Percentiles rank a stretch among this genome's conserved stretches.
These are phyloP conservation scores for Biscutella laevigata DNA, from an alignment of 441 rosid species.

Conservation along the genomic window DNA sequence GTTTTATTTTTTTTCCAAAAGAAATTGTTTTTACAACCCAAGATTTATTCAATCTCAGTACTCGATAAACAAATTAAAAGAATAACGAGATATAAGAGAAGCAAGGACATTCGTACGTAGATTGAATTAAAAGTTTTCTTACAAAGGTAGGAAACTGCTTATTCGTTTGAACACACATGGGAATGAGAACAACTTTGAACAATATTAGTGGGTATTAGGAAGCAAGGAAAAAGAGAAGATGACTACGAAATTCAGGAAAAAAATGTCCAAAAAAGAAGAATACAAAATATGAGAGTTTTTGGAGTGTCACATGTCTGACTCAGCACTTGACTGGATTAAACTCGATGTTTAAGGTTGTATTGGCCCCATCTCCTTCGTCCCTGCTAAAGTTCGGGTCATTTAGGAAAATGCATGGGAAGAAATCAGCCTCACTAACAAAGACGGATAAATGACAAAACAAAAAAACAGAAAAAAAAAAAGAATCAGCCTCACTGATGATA, in stretches of 20 bases:
- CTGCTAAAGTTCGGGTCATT: constrained; percentile 1
- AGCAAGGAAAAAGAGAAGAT: constrained; percentile 10
- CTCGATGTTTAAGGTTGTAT: constrained; percentile 19
- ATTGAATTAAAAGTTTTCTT: constrained; percentile 3
- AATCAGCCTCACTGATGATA: no score
- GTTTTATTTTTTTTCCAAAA: background rate
- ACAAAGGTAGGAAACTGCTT: constrained; percentile 2
- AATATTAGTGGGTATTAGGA: constrained; percentile 6
- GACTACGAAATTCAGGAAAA: constrained; percentile 5
- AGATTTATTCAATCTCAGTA: background rate
- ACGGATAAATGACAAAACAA: background rate
- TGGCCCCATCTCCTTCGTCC: constrained; percentile 18
- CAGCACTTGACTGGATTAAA: constrained; percentile 27
- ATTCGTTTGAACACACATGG: constrained; percentile 21
- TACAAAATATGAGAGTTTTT: background rate
- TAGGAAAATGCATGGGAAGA: constrained; percentile 5
- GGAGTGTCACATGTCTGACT: constrained; percentile 22
- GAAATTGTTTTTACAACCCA: no score
- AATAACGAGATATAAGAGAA: no score
- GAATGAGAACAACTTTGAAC: constrained; percentile 5
- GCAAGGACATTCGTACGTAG: no score
- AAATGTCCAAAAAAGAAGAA: background rate
- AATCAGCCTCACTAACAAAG: background rate
- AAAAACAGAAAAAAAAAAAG: no score
- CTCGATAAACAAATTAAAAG: no score